Conservation (phyloP, 2,329 filamentous ascomycete genomes). For the Colletotrichum tamarilloi region DNA sequence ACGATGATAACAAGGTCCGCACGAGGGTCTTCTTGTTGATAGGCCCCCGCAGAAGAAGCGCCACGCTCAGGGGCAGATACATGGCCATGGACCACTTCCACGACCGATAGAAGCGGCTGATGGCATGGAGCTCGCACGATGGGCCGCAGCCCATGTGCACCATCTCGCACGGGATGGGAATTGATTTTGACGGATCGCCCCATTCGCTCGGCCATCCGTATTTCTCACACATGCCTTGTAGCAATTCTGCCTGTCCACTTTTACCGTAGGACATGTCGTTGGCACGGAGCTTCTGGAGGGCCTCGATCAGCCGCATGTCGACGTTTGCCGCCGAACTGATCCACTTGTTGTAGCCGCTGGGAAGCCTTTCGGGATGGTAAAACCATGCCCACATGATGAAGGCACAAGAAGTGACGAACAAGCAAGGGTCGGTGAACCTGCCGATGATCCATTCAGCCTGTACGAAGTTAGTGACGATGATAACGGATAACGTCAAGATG, state of each 20-base stretch:
- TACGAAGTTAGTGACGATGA: conserved; percentile 36
- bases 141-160: conserved; percentile 83
- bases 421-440: conserved; percentile 69
- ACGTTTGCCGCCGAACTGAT: conserved; percentile 82
- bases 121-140: conserved; percentile 79
- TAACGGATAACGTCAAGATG: not conserved
- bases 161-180: conserved; percentile 84
- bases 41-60: conserved; percentile 65
- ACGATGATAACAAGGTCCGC: conserved; percentile 67
- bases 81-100: conserved; percentile 81
- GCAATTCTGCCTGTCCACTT: conserved; percentile 75
- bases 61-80: conserved; percentile 79
- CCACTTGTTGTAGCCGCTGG: conserved; percentile 82
- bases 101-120: conserved; percentile 73
- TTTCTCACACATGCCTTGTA: conserved; percentile 79
- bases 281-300: conserved; percentile 73
- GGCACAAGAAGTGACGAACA: conserved; percentile 79
- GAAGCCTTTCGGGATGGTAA: conserved; percentile 77
- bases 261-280: conserved; percentile 77
- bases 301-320: conserved; percentile 78
- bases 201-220: conserved; percentile 75
- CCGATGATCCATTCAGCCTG: conserved; percentile 54
- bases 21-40: conserved; percentile 57
- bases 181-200: conserved; percentile 76
- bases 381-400: conserved; percentile 93